These are phyloP conservation scores for Nosema muscidifuracis DNA, from an alignment of 371 early-diverging fungal species.

Conservation along the genomic window DNA sequence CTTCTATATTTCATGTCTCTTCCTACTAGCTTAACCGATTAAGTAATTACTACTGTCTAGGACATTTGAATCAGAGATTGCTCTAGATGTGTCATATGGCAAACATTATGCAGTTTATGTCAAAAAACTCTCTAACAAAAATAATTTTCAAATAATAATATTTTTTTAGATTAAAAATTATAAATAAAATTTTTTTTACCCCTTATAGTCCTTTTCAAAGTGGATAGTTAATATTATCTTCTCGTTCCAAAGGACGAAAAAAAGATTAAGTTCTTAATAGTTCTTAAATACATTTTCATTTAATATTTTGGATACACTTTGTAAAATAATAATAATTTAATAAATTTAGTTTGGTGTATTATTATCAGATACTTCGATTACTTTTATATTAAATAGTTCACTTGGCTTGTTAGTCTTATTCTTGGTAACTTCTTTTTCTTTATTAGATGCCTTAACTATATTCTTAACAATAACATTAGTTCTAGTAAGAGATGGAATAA, in stretches of 20 bases:
- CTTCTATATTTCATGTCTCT: too few species aligned
- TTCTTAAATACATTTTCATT: not conserved
- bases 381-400: constrained; percentile 6
- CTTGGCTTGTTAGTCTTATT: not conserved
- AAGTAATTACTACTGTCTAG: too few species aligned
- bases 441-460: not conserved
- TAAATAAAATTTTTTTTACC: too few species aligned
- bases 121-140: too few species aligned
- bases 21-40: too few species aligned
- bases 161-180: too few species aligned
- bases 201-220: constrained; percentile 5
- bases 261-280: not conserved
- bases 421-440: not conserved
- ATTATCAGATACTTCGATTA: constrained; percentile 6
- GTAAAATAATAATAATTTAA: not conserved
- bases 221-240: not conserved
- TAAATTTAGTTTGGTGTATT: not conserved
- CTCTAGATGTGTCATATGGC: too few species aligned
- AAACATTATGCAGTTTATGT: too few species aligned
- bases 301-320: not conserved
- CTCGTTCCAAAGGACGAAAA: constrained; percentile 16
- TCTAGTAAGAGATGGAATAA: not conserved
- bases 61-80: too few species aligned
- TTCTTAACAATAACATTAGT: not conserved
- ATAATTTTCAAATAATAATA: too few species aligned